Evolutionary conservation across 1,284 basidiomycete genomes (phyloP), one percentile per base, ranked within the genome.

Genomic region (Coniferiporia sulphurascens): DNA sequence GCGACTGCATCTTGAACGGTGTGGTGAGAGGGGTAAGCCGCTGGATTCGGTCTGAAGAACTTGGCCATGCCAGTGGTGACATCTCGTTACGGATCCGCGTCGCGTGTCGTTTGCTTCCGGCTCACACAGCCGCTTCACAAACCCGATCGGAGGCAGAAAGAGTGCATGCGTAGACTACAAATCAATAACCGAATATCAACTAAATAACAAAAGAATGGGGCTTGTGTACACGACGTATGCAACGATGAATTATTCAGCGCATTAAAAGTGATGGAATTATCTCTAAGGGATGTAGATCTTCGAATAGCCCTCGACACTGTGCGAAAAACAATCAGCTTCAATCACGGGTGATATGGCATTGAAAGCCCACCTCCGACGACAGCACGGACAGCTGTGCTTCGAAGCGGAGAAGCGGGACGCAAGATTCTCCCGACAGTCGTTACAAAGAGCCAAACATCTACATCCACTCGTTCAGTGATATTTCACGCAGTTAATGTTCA

Each of bases 341-440:
- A 51, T 8, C 48, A 43, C 48, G 48, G 58, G 32, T 36, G 6
- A 48, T 32, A 48, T 45, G 58, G 21, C n/a, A 51, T 51, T 22
- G 22, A 59, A 52, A 17, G 75, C 84, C 67, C 65, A 88, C 86
- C 68, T 78, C 67, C 80, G 78, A 62, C 88, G 78, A 72, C 87
- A 90, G 66, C 88, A 90, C 0, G 87, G 87, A 67, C 88, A 90
- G 1, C 78, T 74, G 65, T 90, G 88, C 66, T 86, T 88, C 8
- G 82, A 81, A 15, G 84, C 79, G 0, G 82, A 73, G 38, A 81
- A 77, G 19, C 84, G 79, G 0, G 84, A 80, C 4, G 86, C 85
- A 50, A 90, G 71, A 62, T 85, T 84, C 67, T 84, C 82, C 57
- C 87, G 77, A 67, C 87, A 90, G 62, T 81, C 81, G 65, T 90